Evolutionary conservation across 2,329 filamentous ascomycete genomes (phyloP).

Genomic region (Colletotrichum lupini): DNA sequence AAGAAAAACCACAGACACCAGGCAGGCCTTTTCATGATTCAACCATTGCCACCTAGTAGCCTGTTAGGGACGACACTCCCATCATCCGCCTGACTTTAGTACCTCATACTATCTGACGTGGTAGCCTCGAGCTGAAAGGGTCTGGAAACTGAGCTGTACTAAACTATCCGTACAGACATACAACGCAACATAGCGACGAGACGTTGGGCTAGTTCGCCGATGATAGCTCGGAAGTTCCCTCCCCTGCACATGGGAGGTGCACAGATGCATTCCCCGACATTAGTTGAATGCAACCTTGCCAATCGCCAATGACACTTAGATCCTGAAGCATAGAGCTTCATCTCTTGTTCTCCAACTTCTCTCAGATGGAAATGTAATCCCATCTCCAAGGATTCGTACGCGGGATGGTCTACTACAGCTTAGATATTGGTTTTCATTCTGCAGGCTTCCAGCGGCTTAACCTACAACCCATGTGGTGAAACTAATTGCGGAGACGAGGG

Average conservation of each 20-base stretch:
- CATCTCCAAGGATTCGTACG: background rate
- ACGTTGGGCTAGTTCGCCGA: background rate
- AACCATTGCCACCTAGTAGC: conserved; percentile 1
- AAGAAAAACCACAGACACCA: background rate
- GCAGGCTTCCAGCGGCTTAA: background rate
- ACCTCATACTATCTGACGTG: background rate
- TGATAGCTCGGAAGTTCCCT: conserved; percentile 15
- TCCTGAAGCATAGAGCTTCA: conserved; percentile 10
- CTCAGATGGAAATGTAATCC: conserved; percentile 5
- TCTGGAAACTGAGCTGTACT: background rate
- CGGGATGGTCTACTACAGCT: background rate
- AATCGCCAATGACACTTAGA: conserved; percentile 8
- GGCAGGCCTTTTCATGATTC: background rate
- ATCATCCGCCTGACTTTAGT: background rate
- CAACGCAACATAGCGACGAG: background rate
- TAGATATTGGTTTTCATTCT: background rate
- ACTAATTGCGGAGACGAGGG: conserved; percentile 17
- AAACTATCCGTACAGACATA: too few species aligned
- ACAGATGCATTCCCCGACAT: conserved; percentile 15
- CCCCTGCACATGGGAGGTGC: conserved; percentile 10
- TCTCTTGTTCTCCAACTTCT: conserved; percentile 4
- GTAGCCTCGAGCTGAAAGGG: background rate
- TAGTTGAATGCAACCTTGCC: conserved; percentile 22
- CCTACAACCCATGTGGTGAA: conserved; percentile 19
- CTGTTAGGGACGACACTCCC: background rate